Percentiles rank a stretch among this genome's conserved stretches.
These are phyloP conservation scores for Xylaria sp. DNA, from an alignment of 495 filamentous ascomycete species.

Conservation along the genomic window DNA sequence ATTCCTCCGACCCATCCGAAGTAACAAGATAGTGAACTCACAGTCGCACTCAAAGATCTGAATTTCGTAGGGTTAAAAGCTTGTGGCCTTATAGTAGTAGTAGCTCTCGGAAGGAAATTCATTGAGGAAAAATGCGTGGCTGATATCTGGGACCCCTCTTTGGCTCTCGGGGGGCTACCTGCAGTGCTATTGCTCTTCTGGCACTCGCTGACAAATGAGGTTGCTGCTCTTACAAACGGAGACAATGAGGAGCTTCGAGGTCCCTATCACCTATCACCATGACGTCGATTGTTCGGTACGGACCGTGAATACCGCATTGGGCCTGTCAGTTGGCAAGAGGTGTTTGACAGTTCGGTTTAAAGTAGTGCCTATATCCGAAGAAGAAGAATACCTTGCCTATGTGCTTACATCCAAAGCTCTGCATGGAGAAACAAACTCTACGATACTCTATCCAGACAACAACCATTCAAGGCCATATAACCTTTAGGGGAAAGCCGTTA, in stretches of 20 bases:
- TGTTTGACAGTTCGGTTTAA: neutral
- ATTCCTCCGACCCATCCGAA: neutral
- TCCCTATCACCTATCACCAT: constrained; percentile 23
- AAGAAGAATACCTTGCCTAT: too few species aligned
- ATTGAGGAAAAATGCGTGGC: constrained; percentile 30
- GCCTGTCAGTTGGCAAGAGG: constrained; percentile 6
- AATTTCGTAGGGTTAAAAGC: constrained; percentile 36
- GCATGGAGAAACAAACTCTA: neutral
- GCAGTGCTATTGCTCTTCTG: constrained; percentile 18
- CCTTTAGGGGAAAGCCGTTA: neutral
- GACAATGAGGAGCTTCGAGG: constrained; percentile 23
- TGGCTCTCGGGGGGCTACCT: neutral
- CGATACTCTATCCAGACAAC: neutral
- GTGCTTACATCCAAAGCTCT: neutral
- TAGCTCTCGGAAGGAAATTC: constrained; percentile 38
- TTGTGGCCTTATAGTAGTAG: constrained; percentile 30
- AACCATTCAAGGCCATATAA: neutral
- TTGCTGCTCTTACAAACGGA: constrained; percentile 24
- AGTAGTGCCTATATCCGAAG: neutral
- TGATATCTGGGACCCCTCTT: constrained; percentile 12
- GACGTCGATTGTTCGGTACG: constrained; percentile 32
- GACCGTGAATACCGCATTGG: neutral
- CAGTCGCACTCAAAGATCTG: constrained; percentile 38
- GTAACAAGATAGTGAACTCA: constrained; percentile 32
- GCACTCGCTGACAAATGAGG: constrained; percentile 13